These are phyloP conservation scores for Fusarium musae DNA, from an alignment of 2,329 filamentous ascomycete species.

Conservation along the genomic window DNA sequence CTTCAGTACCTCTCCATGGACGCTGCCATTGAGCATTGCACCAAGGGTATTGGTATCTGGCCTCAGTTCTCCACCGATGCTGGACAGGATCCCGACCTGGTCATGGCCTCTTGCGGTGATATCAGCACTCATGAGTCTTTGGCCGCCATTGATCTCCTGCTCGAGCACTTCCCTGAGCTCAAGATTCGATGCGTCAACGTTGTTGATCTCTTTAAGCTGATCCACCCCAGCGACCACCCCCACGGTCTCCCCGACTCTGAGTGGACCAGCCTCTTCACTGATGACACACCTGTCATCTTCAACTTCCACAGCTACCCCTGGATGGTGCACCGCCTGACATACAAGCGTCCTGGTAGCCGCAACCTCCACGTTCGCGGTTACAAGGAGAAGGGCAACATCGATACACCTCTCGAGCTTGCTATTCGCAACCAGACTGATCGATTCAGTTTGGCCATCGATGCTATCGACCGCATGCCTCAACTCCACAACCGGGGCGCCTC, in stretches of 20 bases:
- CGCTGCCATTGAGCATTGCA: constrained; percentile 78
- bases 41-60: constrained; percentile 83
- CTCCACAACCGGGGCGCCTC: constrained; percentile 72
- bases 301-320: constrained; percentile 89
- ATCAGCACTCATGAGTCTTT: constrained; percentile 79
- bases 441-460: constrained; percentile 80
- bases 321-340: constrained; percentile 81
- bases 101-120: constrained; percentile 82
- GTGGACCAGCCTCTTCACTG: constrained; percentile 77
- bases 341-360: constrained; percentile 75
- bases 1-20: constrained; percentile 81
- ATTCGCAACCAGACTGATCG: constrained; percentile 82
- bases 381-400: constrained; percentile 86
- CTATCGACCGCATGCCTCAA: constrained; percentile 73
- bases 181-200: constrained; percentile 84
- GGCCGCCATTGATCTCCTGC: constrained; percentile 78
- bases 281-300: constrained; percentile 78
- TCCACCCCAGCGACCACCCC: constrained; percentile 75
- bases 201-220: constrained; percentile 84
- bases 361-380: constrained; percentile 82
- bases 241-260: constrained; percentile 76
- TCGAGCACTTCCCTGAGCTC: constrained; percentile 76
- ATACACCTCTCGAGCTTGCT: constrained; percentile 81
- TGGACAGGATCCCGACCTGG: constrained; percentile 74
- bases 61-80: constrained; percentile 78